These are phyloP conservation scores for Sarcodon sp. DNA, from an alignment of 768 basidiomycete genomes.

Conservation along the genomic window DNA sequence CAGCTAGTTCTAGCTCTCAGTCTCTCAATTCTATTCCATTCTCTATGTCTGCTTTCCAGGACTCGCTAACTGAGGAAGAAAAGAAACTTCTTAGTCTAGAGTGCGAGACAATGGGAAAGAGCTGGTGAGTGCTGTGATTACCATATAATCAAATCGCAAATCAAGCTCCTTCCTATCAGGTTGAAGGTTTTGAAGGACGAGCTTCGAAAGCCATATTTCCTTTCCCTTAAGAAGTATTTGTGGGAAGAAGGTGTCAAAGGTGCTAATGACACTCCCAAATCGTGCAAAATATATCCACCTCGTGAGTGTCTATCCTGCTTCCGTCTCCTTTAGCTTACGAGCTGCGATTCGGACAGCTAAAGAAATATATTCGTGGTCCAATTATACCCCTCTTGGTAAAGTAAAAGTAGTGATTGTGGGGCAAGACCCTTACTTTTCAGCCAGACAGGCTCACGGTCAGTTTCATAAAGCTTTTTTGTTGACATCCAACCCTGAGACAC, in stretches of 20 bases:
- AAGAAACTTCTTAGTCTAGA: conserved; percentile 50
- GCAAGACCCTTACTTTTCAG: conserved; percentile 80
- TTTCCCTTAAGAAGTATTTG: conserved; percentile 57
- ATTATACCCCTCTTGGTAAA: conserved; percentile 65
- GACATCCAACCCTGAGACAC: not conserved
- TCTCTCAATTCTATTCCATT: conserved; percentile 59
- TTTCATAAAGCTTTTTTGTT: not conserved
- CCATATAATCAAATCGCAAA: not conserved
- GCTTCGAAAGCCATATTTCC: conserved; percentile 66
- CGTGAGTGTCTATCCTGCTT: conserved; percentile 31
- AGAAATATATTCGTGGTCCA: conserved; percentile 88
- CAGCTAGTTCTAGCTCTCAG: conserved; percentile 10
- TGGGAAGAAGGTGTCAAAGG: conserved; percentile 51
- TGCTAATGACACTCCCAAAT: conserved; percentile 28
- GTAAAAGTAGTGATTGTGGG: conserved; percentile 85
- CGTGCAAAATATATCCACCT: conserved; percentile 61
- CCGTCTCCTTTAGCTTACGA: not conserved
- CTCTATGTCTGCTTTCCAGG: conserved; percentile 38
- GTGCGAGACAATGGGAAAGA: conserved; percentile 60
- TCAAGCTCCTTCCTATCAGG: conserved; percentile 26
- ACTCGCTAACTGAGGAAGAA: conserved; percentile 44
- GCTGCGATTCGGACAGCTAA: conserved; percentile 29
- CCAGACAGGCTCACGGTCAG: conserved; percentile 77
- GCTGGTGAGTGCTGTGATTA: conserved; percentile 33
- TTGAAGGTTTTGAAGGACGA: conserved; percentile 64